Evolutionary conservation across 2,329 filamentous ascomycete genomes (phyloP).

Genomic region (Verticillium klebahnii): DNA sequence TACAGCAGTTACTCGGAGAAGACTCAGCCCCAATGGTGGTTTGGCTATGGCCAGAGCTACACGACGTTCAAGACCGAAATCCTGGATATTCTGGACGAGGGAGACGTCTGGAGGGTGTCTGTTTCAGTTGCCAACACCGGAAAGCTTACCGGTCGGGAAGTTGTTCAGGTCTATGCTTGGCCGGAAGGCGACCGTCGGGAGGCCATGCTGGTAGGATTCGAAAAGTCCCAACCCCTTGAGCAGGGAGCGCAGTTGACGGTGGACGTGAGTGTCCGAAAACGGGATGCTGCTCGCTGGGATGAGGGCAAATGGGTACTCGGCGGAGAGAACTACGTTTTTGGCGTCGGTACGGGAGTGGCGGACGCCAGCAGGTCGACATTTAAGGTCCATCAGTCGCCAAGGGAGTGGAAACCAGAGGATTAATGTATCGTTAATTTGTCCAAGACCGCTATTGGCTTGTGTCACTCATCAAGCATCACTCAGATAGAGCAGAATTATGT

Average conservation of each 20-base stretch:
- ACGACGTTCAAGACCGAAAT: constrained; percentile 7
- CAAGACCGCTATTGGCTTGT: no score
- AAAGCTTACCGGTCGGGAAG: no score
- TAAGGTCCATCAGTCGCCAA: not conserved
- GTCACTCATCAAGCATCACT: no score
- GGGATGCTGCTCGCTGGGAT: not conserved
- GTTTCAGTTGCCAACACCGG: no score
- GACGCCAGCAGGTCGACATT: not conserved
- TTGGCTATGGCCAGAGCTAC: constrained; percentile 8
- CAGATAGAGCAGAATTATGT: no score
- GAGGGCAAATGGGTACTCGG: not conserved
- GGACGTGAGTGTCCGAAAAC: not conserved
- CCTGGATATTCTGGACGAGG: constrained; percentile 1
- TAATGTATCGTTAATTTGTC: no score
- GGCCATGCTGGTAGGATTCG: no score
- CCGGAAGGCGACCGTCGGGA: no score
- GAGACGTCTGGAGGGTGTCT: no score
- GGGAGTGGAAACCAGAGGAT: not conserved
- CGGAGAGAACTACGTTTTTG: not conserved
- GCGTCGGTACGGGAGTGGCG: not conserved
- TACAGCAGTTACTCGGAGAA: constrained; percentile 10
- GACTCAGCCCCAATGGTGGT: constrained; percentile 50
- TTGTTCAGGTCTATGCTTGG: no score
- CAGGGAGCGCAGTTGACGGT: not conserved
- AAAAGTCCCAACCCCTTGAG: constrained; percentile 10